Evolutionary conservation across 2,329 filamentous ascomycete genomes (phyloP).

Genomic region (Apiospora kogelbergensis): DNA sequence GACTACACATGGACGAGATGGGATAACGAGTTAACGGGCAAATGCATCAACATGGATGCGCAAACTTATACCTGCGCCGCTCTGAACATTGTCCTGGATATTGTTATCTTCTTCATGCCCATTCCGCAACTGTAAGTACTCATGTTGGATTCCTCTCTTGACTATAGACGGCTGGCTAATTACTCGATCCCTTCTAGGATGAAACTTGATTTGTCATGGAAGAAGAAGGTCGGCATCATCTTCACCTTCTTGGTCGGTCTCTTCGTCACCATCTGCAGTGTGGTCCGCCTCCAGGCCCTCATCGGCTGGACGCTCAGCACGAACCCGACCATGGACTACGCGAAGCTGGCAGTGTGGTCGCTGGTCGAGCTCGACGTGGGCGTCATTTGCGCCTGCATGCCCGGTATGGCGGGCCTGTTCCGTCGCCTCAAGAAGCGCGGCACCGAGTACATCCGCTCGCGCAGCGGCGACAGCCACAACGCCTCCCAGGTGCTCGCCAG

Average conservation of each 20-base stretch:
- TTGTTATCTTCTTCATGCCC: conserved; percentile 16
- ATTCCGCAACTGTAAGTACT: conserved; percentile 17
- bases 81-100: conserved; percentile 15
- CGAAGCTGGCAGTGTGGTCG: conserved; percentile 14
- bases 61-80: conserved; percentile 13
- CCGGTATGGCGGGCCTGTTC: conserved; percentile 16
- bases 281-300: conserved; percentile 13
- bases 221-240: conserved; percentile 19
- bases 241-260: conserved; percentile 28
- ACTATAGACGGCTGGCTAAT: neutral
- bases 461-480: conserved; percentile 13
- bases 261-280: conserved; percentile 17
- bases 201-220: conserved; percentile 12
- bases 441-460: conserved; percentile 19
- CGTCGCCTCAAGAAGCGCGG: conserved; percentile 17
- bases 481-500: conserved; percentile 6
- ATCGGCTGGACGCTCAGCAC: conserved; percentile 13
- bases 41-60: conserved; percentile 15
- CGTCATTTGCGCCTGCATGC: conserved; percentile 17
- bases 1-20: conserved; percentile 20
- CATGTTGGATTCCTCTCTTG: no score
- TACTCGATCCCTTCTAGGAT: conserved; percentile 8
- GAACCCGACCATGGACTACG: conserved; percentile 14
- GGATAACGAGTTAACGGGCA: conserved; percentile 19
- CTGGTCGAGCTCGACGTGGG: conserved; percentile 16